Percentiles rank a stretch among this genome's conserved stretches.
These are phyloP conservation scores for Malassezia japonica DNA, from an alignment of 1,284 basidiomycete species.

Conservation along the genomic window DNA sequence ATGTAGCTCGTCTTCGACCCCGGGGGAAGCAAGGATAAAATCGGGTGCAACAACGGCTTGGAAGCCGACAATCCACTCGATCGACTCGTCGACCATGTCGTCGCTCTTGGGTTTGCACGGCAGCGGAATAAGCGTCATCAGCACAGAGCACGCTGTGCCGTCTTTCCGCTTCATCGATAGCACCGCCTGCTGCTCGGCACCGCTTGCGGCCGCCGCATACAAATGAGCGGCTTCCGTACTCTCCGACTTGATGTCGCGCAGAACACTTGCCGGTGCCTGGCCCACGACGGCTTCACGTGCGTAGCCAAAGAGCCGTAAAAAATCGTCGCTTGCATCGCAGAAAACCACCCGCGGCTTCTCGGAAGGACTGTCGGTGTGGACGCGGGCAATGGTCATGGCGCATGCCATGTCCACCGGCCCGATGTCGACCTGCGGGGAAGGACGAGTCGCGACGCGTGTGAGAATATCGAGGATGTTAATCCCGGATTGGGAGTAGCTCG, in stretches of 20 bases:
- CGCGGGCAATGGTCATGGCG: slow-evolving; percentile 79
- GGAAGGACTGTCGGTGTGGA: slow-evolving; percentile 71
- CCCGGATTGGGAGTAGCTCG: slow-evolving; percentile 68
- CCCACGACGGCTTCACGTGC: slow-evolving; percentile 53
- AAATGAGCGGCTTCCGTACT: neutral
- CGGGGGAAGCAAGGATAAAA: no score
- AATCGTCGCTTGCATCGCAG: slow-evolving; percentile 54
- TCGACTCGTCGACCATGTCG: slow-evolving; percentile 54
- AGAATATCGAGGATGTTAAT: slow-evolving; percentile 80
- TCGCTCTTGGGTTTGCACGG: neutral
- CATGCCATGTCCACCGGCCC: slow-evolving; percentile 86
- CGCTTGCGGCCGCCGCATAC: neutral
- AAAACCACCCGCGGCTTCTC: slow-evolving; percentile 68
- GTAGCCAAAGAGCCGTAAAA: slow-evolving; percentile 55
- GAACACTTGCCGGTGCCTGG: neutral
- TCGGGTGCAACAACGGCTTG: slow-evolving; percentile 53
- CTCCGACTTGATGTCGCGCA: neutral
- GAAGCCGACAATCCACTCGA: slow-evolving; percentile 83
- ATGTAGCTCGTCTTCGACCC: neutral
- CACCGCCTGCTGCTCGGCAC: slow-evolving; percentile 61
- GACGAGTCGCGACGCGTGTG: slow-evolving; percentile 63
- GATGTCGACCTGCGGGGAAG: slow-evolving; percentile 65
- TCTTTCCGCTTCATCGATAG: slow-evolving; percentile 80
- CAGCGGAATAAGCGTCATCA: neutral
- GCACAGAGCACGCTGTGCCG: slow-evolving; percentile 50